Evolutionary conservation across 257 asterid species (phyloP), one percentile per base, ranked within the genome.

Genomic region (Cordia subcordata): DNA sequence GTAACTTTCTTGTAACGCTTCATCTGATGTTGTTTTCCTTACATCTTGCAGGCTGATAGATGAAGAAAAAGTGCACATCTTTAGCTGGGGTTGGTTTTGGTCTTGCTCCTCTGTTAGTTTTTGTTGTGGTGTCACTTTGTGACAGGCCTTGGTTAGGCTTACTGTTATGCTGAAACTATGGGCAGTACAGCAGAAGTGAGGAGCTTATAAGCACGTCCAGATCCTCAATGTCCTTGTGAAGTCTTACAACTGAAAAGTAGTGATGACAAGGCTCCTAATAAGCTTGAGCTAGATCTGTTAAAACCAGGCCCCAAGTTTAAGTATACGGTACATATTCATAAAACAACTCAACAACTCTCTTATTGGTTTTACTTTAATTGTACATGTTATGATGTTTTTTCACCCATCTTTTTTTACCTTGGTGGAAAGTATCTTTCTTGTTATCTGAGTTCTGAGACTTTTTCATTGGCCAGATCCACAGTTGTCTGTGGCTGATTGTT

Each of bases 141-240:
- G 66, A 70, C 33, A 60, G 67, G 73, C 77, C 67, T 73, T 66
- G 32, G 56, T 68, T n/a, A 53, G 85, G 86, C 81, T 71, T 77
- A 78, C n/a, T 82, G 95, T 78, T 87, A 75, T 79, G 84, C 81
- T 80, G 87, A 86, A 68, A 74, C 65, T 67, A 73, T 68, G 69
- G 53, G 49, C 61, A 72, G 69, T 71, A 70, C 72, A 70, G 74
- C 53, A 74, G 87, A 68, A 75, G 79, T 73, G 70, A 68, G 78
- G 84, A 76, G 75, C 64, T 62, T 71, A 73, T 77, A 75, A 73
- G 85, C 98, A 91, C 94, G 85, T 88, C 81, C 80, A 84, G 95
- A 82, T 86, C 89, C 76, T 77, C 53, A 60, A 57, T 70, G 75
- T 68, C 62, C 82, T 70, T 49, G 66, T 49, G 82, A 75, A 76